Evolutionary conservation across 257 asterid genomes (phyloP).

Genomic region (Schizonepeta tenuifolia): DNA sequence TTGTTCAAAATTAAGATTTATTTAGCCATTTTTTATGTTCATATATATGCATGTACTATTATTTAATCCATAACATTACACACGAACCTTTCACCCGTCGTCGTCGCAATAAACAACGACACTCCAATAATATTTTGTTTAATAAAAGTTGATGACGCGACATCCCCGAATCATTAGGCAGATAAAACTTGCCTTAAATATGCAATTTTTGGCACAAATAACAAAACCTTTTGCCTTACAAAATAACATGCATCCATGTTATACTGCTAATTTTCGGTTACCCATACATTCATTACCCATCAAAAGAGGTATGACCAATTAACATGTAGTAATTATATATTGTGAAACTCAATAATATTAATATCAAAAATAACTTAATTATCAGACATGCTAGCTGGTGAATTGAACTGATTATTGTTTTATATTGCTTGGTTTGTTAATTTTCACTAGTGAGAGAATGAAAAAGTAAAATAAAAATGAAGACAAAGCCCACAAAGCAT

Average conservation of each 20-base stretch:
- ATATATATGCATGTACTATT: no score
- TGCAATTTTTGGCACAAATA: constrained; percentile 27
- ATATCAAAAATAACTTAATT: constrained; percentile 5
- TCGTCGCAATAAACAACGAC: background rate
- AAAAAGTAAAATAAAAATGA: constrained; percentile 13
- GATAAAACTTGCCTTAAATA: constrained; percentile 23
- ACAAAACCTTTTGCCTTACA: constrained; percentile 18
- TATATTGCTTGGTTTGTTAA: background rate
- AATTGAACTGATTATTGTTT: background rate
- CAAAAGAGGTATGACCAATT: background rate
- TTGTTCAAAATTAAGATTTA: no score
- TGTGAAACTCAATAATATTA: background rate
- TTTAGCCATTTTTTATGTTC: no score
- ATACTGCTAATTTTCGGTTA: constrained; percentile 38
- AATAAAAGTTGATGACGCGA: background rate
- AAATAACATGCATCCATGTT: constrained; percentile 67
- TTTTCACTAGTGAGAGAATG: background rate
- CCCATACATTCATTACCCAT: constrained; percentile 18
- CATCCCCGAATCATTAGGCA: constrained; percentile 21
- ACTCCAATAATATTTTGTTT: background rate
- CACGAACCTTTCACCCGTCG: no score
- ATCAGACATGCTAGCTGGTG: constrained; percentile 20
- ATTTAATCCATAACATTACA: no score
- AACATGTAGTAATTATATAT: constrained; percentile 13
- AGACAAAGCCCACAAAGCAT: constrained; percentile 43